These are phyloP conservation scores for Recurvomyces mirabilis DNA, from an alignment of 495 filamentous ascomycete genomes.

Conservation along the genomic window DNA sequence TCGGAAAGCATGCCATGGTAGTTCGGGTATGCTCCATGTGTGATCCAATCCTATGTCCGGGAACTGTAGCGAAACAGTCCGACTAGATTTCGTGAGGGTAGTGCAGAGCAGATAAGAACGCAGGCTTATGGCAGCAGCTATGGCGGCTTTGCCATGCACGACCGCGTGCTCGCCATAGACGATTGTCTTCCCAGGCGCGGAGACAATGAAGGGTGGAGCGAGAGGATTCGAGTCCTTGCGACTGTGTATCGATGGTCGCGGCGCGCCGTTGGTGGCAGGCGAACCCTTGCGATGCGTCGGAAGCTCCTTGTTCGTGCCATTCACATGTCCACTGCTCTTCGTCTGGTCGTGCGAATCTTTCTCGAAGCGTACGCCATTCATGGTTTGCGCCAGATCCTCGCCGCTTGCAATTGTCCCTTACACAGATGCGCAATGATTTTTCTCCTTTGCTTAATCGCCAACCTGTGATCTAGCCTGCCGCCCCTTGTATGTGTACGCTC, in stretches of 20 bases:
- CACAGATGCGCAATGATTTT: too few relatives aligned
- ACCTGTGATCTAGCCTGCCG: too few relatives aligned
- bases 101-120: constrained; percentile 93
- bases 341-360: too few relatives aligned
- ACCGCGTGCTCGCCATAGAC: constrained; percentile 95
- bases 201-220: constrained; percentile 91
- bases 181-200: constrained; percentile 93
- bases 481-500: too few relatives aligned
- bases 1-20: constrained; percentile 76
- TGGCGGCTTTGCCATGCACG: constrained; percentile 88
- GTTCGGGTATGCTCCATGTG: constrained; percentile 78
- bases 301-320: too few relatives aligned
- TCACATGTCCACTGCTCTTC: neutral
- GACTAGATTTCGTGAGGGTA: constrained; percentile 72
- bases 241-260: neutral
- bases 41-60: constrained; percentile 77
- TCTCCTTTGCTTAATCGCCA: too few relatives aligned
- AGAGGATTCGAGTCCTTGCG: constrained; percentile 30
- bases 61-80: constrained; percentile 76
- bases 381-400: too few relatives aligned
- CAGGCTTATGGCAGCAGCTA: constrained; percentile 86
- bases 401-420: too few relatives aligned
- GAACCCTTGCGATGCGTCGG: too few relatives aligned
- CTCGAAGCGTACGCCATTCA: too few relatives aligned
- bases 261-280: neutral